A percentile compares a stretch with the other conserved stretches of the same genome.
Evolutionary conservation across 2,329 filamentous ascomycete species (phyloP).

Genomic region (Fusarium xyrophilum): DNA sequence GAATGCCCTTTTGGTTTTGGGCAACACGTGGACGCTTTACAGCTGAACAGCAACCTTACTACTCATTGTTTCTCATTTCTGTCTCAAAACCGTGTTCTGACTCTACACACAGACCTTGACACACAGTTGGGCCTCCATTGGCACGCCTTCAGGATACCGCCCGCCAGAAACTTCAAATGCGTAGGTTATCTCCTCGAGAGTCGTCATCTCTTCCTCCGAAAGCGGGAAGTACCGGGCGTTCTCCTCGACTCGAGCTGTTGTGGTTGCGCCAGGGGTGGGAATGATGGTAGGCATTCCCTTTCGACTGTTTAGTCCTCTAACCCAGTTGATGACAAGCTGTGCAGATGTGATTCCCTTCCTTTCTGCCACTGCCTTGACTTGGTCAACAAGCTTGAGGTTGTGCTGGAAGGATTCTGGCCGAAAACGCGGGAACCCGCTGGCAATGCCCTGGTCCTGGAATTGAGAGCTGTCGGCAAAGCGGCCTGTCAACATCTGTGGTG

Average conservation of each 20-base stretch:
- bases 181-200: constrained; percentile 57
- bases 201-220: constrained; percentile 57
- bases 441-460: constrained; percentile 32
- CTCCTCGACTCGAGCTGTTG: constrained; percentile 63
- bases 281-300: constrained; percentile 65
- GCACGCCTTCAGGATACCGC: constrained; percentile 54
- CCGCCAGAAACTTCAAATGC: constrained; percentile 56
- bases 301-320: constrained; percentile 55
- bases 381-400: constrained; percentile 67
- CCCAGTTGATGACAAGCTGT: constrained; percentile 74
- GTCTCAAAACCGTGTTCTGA: constrained; percentile 14
- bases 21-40: constrained; percentile 45
- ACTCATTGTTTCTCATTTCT: not conserved
- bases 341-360: constrained; percentile 66
- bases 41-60: constrained; percentile 31
- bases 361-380: constrained; percentile 64
- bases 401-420: constrained; percentile 66
- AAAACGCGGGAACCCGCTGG: constrained; percentile 62
- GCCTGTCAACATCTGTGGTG: constrained; percentile 42
- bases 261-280: constrained; percentile 71
- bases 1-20: constrained; percentile 43
- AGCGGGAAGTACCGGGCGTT: constrained; percentile 61
- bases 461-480: constrained; percentile 38
- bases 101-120: constrained; percentile 6
- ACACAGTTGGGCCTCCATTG: constrained; percentile 47